Percentiles rank a stretch among this genome's conserved stretches.
These are phyloP conservation scores for Stephanodiscus triporus DNA, from an alignment of 108 stramenopile species.

Conservation along the genomic window DNA sequence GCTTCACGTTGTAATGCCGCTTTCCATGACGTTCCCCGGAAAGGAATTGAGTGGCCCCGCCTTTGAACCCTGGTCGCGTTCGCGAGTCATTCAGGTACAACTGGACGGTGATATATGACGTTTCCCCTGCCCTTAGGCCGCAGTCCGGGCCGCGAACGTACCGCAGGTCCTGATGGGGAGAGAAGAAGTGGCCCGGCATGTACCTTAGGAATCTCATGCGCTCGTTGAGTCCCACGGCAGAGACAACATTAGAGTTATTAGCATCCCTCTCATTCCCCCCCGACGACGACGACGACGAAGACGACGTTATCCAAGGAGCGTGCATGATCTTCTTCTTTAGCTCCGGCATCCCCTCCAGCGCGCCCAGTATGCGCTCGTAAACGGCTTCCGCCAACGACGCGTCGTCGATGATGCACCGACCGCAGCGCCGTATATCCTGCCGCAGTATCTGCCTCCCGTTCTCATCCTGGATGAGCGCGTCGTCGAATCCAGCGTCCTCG, in stretches of 20 bases:
- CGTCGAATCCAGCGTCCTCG: slow-evolving; percentile 17
- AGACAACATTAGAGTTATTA: neutral
- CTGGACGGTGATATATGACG: slow-evolving; percentile 35
- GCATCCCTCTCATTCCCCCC: neutral
- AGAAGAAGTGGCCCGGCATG: slow-evolving; percentile 39
- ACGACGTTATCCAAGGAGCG: slow-evolving; percentile 18
- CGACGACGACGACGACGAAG: neutral
- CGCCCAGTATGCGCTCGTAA: slow-evolving; percentile 20
- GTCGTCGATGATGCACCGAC: slow-evolving; percentile 42
- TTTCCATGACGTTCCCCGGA: neutral
- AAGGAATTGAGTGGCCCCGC: slow-evolving; percentile 43
- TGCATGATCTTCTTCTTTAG: slow-evolving; percentile 23
- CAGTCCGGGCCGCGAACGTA: slow-evolving; percentile 21
- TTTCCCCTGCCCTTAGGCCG: slow-evolving; percentile 38
- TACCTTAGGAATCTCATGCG: slow-evolving; percentile 43
- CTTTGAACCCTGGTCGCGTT: slow-evolving; percentile 47
- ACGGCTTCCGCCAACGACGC: slow-evolving; percentile 13
- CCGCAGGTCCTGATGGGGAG: slow-evolving; percentile 39
- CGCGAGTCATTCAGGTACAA: slow-evolving; percentile 51
- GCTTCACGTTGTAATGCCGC: slow-evolving; percentile 34
- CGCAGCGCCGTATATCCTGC: slow-evolving; percentile 21
- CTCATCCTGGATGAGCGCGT: slow-evolving; percentile 23
- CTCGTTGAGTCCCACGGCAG: slow-evolving; percentile 49
- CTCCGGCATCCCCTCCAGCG: slow-evolving; percentile 9
- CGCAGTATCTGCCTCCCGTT: slow-evolving; percentile 18